Percentiles rank a stretch among this genome's conserved stretches.
Conservation (phyloP, 208 protist species). For the Leishmania mexicana region DNA sequence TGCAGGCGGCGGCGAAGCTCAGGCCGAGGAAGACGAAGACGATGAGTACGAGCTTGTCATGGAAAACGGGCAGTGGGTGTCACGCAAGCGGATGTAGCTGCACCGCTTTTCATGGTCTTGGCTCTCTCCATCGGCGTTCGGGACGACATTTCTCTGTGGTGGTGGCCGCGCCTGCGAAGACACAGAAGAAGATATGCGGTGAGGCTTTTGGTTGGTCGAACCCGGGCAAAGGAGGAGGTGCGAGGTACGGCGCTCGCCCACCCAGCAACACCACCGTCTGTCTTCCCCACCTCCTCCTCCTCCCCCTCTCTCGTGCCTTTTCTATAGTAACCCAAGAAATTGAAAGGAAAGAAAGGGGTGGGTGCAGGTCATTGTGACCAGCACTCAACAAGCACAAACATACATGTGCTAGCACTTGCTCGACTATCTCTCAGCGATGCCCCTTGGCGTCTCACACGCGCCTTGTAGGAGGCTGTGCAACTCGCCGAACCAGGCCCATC, state of each 20-base stretch:
- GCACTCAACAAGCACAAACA: background rate
- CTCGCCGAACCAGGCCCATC: background rate
- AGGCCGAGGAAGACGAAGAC: slow-evolving; percentile 59
- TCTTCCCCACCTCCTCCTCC: background rate
- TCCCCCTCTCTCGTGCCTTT: background rate
- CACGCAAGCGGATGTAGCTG: slow-evolving; percentile 18
- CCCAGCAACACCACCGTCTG: background rate
- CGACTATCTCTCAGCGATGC: background rate
- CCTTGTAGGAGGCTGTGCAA: background rate
- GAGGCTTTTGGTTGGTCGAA: background rate
- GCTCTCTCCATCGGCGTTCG: background rate
- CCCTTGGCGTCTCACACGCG: background rate
- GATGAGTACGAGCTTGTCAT: slow-evolving; percentile 73
- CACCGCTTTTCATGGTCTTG: no score
- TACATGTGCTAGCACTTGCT: background rate
- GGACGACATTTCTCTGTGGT: background rate
- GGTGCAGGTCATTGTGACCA: background rate
- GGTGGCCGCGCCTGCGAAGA: background rate
- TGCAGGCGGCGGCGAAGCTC: slow-evolving; percentile 19
- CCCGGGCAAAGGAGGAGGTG: background rate
- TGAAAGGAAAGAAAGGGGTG: background rate
- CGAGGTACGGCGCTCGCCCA: background rate
- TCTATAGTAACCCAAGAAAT: background rate
- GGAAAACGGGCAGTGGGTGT: slow-evolving; percentile 61
- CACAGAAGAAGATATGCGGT: background rate